Evolutionary conservation across 768 basidiomycete genomes (phyloP).

Genomic region (Suillus ampliporus): DNA sequence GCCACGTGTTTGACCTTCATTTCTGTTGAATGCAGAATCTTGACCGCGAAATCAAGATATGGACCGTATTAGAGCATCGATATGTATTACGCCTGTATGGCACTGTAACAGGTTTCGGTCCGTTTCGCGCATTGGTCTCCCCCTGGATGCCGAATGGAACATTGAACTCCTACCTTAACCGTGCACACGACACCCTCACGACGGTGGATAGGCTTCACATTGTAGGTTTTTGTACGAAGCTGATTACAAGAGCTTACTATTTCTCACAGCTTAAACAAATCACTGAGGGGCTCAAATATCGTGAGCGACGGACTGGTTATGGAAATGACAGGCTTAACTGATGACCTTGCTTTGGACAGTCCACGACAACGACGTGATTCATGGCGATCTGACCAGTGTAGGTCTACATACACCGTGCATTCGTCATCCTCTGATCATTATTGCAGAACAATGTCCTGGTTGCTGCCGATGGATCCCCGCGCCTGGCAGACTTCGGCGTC

Average conservation of each 20-base stretch:
- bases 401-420: neutral
- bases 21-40: conserved; percentile 21
- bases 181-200: conserved; percentile 3
- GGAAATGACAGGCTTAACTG: neutral
- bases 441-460: conserved; percentile 33
- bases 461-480: conserved; percentile 42
- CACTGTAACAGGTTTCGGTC: conserved; percentile 25
- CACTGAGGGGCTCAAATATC: conserved; percentile 26
- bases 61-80: conserved; percentile 22
- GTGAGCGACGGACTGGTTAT: conserved; percentile 14
- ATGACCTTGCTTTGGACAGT: conserved; percentile 2
- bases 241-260: neutral
- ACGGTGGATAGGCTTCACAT: conserved; percentile 18
- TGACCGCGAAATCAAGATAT: conserved; percentile 29
- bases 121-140: conserved; percentile 38
- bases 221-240: conserved; percentile 10
- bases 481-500: conserved; percentile 51
- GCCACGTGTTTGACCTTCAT: neutral
- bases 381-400: conserved; percentile 18
- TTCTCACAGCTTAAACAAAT: conserved; percentile 28
- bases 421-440: neutral
- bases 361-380: conserved; percentile 5
- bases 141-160: conserved; percentile 46
- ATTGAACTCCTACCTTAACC: conserved; percentile 35
- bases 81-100: conserved; percentile 28